Conservation (phyloP, 2,329 filamentous ascomycete species). For the Elsinoe perseae region DNA sequence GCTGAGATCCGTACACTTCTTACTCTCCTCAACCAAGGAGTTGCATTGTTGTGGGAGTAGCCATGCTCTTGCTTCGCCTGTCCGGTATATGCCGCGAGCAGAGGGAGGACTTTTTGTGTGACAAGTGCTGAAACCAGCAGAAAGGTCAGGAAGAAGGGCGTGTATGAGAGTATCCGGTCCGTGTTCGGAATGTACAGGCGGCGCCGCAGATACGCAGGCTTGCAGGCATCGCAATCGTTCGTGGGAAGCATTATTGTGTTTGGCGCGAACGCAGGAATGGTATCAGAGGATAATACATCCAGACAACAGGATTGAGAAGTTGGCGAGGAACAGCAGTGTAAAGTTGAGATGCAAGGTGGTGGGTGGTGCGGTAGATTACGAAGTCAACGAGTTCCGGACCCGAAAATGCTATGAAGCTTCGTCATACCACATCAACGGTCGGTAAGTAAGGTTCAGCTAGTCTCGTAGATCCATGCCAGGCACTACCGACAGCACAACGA, state of each 20-base stretch:
- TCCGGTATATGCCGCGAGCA: constrained; percentile 49
- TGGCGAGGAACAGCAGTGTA: background rate
- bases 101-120: constrained; percentile 61
- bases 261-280: background rate
- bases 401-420: background rate
- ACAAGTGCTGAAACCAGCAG: constrained; percentile 54
- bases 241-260: constrained; percentile 31
- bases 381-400: background rate
- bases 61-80: constrained; percentile 56
- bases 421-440: background rate
- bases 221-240: constrained; percentile 51
- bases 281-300: background rate
- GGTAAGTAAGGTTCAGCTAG: background rate
- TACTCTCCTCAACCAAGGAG: constrained; percentile 25
- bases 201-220: constrained; percentile 43
- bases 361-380: background rate
- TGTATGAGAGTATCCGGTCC: constrained; percentile 51
- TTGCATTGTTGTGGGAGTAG: constrained; percentile 42
- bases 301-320: background rate
- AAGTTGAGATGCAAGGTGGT: background rate
- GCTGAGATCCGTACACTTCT: constrained; percentile 23
- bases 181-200: constrained; percentile 41
- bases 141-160: constrained; percentile 67
- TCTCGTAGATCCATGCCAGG: background rate
- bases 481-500: too few species aligned